phyloP scores from a whole-genome alignment of 306 rosid genomes.

The Vigna radiata region DNA sequence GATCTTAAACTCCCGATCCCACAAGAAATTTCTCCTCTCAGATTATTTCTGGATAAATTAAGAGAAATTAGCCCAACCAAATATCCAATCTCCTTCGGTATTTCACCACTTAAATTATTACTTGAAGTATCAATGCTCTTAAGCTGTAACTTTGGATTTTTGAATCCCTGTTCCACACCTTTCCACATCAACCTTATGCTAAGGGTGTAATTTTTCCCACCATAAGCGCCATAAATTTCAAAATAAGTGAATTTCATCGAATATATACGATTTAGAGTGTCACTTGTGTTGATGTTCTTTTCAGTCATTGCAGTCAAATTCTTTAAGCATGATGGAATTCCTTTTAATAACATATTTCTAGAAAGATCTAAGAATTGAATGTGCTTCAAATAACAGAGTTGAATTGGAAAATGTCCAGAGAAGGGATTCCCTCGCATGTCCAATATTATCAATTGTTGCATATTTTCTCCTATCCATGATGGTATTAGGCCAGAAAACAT shows the following conservation, averaged over 20 bases:
- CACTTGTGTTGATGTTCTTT: neutral
- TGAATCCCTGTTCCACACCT: no score
- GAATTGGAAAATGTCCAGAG: neutral
- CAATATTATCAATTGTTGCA: neutral
- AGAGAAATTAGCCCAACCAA: no score
- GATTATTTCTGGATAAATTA: neutral
- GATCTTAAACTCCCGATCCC: neutral
- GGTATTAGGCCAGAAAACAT: neutral
- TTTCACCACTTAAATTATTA: no score
- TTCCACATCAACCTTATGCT: no score
- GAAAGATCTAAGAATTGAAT: neutral
- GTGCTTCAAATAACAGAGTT: neutral
- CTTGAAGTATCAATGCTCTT: no score
- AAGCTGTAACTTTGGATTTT: no score
- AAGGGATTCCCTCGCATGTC: constrained; percentile 21
- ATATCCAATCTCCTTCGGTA: no score
- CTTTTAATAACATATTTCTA: neutral
- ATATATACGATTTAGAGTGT: no score
- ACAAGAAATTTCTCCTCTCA: neutral
- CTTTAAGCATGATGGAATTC: neutral
- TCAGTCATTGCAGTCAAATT: neutral
- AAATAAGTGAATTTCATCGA: no score
- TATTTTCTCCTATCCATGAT: constrained; percentile 38
- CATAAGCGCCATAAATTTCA: no score
- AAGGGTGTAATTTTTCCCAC: no score